A percentile compares a stretch with the other conserved stretches of the same genome.
phyloP scores from a whole-genome alignment of 805 yeast species.

The Candida loeiensis region DNA sequence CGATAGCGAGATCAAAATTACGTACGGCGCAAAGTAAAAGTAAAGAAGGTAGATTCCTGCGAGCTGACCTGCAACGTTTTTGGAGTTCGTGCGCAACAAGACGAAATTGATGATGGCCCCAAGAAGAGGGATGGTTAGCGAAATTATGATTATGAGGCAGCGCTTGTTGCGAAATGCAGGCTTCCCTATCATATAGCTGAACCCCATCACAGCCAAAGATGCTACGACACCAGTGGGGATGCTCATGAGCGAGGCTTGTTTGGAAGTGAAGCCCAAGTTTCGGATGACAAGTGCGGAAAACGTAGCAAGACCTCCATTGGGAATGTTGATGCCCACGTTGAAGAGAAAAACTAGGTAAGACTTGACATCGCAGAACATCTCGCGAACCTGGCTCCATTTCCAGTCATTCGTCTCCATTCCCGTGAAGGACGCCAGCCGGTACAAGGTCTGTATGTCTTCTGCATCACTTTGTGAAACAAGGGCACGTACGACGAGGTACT shows the following conservation, averaged over 20 bases:
- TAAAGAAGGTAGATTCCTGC: slow-evolving; percentile 32
- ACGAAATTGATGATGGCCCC: slow-evolving; percentile 20
- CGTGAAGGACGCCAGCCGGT: slow-evolving; percentile 8
- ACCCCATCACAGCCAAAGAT: slow-evolving; percentile 8
- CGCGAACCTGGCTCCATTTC: slow-evolving; percentile 19
- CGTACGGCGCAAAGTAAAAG: slow-evolving; percentile 28
- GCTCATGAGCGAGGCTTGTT: slow-evolving; percentile 9
- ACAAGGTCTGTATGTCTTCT: slow-evolving; percentile 9
- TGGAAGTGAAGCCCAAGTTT: slow-evolving; percentile 10
- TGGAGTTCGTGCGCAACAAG: neutral
- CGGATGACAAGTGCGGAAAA: slow-evolving; percentile 6
- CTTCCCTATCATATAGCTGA: slow-evolving; percentile 8
- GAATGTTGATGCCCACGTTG: slow-evolving; percentile 8
- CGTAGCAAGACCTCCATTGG: slow-evolving; percentile 8
- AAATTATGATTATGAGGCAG: slow-evolving; percentile 7
- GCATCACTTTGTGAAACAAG: slow-evolving; percentile 12
- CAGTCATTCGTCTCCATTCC: slow-evolving; percentile 13
- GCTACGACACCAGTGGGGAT: slow-evolving; percentile 12
- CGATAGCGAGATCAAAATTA: slow-evolving; percentile 24
- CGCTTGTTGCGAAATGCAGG: slow-evolving; percentile 5
- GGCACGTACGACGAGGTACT: slow-evolving; percentile 11
- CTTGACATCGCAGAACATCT: slow-evolving; percentile 17
- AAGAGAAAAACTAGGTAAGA: slow-evolving; percentile 8
- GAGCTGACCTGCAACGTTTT: slow-evolving; percentile 19
- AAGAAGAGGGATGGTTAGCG: slow-evolving; percentile 17